phyloP scores from a whole-genome alignment of 2,329 filamentous ascomycete species.

The Exophiala oligosperma region DNA sequence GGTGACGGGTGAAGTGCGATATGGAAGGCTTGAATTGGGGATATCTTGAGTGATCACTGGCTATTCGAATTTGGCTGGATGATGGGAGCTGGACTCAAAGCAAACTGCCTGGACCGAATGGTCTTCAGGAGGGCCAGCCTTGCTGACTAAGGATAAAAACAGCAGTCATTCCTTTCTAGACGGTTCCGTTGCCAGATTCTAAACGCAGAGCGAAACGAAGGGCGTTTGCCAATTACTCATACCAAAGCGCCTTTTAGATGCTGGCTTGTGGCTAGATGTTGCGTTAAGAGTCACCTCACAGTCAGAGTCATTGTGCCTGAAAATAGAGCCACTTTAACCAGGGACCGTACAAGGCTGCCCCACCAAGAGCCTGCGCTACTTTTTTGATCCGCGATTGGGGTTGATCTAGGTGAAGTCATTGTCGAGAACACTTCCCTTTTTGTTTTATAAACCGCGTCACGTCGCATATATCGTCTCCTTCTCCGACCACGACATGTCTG shows the following conservation, averaged over 20 bases:
- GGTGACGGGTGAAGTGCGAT: background rate
- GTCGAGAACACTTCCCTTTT: background rate
- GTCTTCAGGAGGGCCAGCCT: slow-evolving; percentile 21
- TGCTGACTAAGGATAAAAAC: slow-evolving; percentile 19
- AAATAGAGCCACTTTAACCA: background rate
- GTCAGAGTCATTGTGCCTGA: background rate
- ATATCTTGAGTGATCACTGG: too few species aligned
- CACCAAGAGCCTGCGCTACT: background rate
- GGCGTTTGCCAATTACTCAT: background rate
- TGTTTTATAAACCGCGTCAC: background rate
- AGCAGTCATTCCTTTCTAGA: background rate
- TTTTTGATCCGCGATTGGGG: slow-evolving; percentile 1
- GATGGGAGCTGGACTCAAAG: background rate
- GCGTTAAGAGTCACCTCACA: background rate
- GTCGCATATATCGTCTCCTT: background rate
- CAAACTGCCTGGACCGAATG: background rate
- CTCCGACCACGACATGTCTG: slow-evolving; percentile 7
- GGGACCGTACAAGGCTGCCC: background rate
- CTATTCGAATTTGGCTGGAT: background rate
- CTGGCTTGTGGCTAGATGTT: background rate
- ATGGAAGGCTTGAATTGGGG: too few species aligned
- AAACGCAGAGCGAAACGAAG: background rate
- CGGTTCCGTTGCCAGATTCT: background rate
- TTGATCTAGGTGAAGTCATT: slow-evolving; percentile 6
- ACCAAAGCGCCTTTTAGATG: background rate